Conservation (phyloP, 2,329 filamentous ascomycete species). For the Penicillium griseofulvum region DNA sequence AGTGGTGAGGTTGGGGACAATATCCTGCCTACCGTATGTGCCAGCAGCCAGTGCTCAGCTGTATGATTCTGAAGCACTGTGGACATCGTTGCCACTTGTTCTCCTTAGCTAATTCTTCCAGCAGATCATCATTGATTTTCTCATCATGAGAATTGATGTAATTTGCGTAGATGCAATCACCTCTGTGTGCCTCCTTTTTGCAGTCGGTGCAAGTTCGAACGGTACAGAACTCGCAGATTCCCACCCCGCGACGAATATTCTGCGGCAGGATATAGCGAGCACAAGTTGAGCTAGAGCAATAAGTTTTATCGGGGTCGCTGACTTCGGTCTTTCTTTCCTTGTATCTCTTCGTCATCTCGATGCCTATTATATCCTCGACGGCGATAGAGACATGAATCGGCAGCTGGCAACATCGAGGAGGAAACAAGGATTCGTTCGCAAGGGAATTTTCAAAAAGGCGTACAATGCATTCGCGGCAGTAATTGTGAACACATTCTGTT, state of each 20-base stretch:
- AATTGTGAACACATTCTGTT: not conserved
- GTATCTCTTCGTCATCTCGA: not conserved
- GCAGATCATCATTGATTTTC: not conserved
- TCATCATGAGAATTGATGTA: not conserved
- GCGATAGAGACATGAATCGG: not conserved
- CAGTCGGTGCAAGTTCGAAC: conserved; percentile 1
- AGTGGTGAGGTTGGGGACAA: not conserved
- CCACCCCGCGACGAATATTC: not conserved
- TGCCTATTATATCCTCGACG: not conserved
- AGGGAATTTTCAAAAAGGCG: not conserved
- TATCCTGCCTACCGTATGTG: not conserved
- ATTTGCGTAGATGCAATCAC: not conserved
- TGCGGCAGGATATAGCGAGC: not conserved
- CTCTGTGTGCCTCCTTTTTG: not conserved
- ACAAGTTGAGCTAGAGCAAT: not conserved
- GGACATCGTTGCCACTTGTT: conserved; percentile 1
- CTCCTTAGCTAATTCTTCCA: not conserved
- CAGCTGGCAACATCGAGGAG: not conserved
- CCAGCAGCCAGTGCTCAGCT: not conserved
- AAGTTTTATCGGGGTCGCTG: not conserved
- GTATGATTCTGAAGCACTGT: not conserved
- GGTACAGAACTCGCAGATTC: not conserved
- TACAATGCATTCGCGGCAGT: not conserved
- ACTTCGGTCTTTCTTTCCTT: not conserved
- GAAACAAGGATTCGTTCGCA: not conserved